These are phyloP conservation scores for Allomyces arbusculus DNA, from an alignment of 192 early-diverging fungal genomes.

Conservation along the genomic window DNA sequence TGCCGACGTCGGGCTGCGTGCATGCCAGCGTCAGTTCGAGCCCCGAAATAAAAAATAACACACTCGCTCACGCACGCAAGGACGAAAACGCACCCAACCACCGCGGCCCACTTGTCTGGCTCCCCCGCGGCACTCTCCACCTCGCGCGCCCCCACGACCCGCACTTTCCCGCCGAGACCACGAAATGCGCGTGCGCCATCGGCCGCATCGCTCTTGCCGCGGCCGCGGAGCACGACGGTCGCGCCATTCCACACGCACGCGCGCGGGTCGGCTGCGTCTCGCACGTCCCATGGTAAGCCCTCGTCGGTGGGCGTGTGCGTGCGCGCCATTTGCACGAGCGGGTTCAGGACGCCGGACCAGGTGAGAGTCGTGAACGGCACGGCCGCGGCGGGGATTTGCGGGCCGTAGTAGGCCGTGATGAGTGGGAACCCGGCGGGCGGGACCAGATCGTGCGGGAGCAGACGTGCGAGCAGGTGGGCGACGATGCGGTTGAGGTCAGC, in stretches of 20 bases:
- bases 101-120: background rate
- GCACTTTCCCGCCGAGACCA: background rate
- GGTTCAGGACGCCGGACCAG: slow-evolving; percentile 2
- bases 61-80: background rate
- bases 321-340: slow-evolving; percentile 3
- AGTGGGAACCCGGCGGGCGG: background rate
- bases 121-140: background rate
- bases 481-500: background rate
- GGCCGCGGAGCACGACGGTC: background rate
- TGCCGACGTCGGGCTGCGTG: background rate
- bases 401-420: slow-evolving; percentile 2
- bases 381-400: background rate
- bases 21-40: background rate
- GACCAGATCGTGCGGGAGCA: background rate
- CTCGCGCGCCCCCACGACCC: background rate
- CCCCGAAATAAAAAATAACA: too few relatives aligned
- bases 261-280: background rate
- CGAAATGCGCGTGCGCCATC: background rate
- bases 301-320: slow-evolving; percentile 4
- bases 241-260: background rate
- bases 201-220: background rate
- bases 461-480: background rate
- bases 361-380: slow-evolving; percentile 1
- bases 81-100: background rate
- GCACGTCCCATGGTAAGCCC: background rate